Evolutionary conservation across 2,329 filamentous ascomycete genomes (phyloP), one percentile per base, ranked within the genome.

Genomic region (Waltergamsia citrina): DNA sequence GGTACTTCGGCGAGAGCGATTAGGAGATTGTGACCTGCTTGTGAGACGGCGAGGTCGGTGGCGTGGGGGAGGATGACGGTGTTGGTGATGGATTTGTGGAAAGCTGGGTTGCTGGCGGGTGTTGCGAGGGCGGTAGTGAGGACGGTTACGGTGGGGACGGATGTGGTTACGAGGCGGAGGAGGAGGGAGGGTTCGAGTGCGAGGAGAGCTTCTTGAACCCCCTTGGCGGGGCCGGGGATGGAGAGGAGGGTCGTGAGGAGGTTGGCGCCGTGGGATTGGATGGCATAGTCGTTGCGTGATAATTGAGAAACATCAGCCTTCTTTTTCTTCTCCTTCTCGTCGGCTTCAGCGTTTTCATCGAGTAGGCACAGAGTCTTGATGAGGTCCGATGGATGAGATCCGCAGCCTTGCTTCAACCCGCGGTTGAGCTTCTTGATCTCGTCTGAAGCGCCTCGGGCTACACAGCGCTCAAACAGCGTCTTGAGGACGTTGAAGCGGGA

Each of bases 381-480:
- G 8, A 73, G 52, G 31, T 60, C 57, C 25, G 64, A 65, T 15
- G 65, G 60, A 31, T 67, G 59, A 7, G 53, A 55, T 16, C 66
- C 65, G 33, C 69, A 67, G 11, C 67, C 65, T 9, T 65, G 56
- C 15, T 64, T 59, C 4, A 74, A 53, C 2, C 61, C 66, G 44
- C 54, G 64, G 32, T 67, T 65, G 15, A 74, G 51, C 34, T 54
- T 52, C 35, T 62, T 60, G 38, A 69, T 57, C 47, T 74, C 59
- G 18, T 73, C 62, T 21, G 67, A 69, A 14, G 70, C 62, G 40
- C 76, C 69, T 14, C 90, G 78, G 8, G 79, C 76, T 5, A 75
- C 62, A 51, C 85, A 94, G 41, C 90, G 74, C 54, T 95, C 86
- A 40, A 96, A 81, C 4, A 96, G 62, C 0, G 80, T 78, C 51